These are phyloP conservation scores for Zygosaccharomyces sapae DNA, from an alignment of 1,139 yeast genomes.

Conservation along the genomic window DNA sequence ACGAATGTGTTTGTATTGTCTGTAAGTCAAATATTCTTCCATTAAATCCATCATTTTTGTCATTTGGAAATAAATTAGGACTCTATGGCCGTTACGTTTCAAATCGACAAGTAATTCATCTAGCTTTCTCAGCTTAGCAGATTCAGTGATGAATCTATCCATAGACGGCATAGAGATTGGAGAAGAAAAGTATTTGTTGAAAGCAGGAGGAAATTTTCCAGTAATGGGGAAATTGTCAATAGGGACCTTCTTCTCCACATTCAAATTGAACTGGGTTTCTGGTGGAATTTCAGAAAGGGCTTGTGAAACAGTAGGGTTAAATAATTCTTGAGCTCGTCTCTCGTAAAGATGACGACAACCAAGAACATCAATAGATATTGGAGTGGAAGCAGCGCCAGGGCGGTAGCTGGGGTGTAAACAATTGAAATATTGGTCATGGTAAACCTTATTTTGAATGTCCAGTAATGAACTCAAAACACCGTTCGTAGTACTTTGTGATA, in stretches of 20 bases:
- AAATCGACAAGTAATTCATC: slow-evolving; percentile 76
- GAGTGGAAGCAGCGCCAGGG: slow-evolving; percentile 76
- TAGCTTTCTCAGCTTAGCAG: slow-evolving; percentile 82
- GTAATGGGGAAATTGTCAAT: slow-evolving; percentile 63
- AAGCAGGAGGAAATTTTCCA: slow-evolving; percentile 61
- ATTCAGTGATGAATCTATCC: slow-evolving; percentile 93
- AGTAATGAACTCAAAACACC: slow-evolving; percentile 43
- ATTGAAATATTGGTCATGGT: slow-evolving; percentile 58
- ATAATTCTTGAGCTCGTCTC: slow-evolving; percentile 47
- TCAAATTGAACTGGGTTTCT: slow-evolving; percentile 52
- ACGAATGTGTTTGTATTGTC: slow-evolving; percentile 87
- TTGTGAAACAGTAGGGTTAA: slow-evolving; percentile 48
- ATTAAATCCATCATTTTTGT: slow-evolving; percentile 98
- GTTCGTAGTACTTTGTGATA: slow-evolving; percentile 19
- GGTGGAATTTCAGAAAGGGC: slow-evolving; percentile 66
- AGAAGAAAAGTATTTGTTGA: slow-evolving; percentile 59
- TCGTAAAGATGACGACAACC: slow-evolving; percentile 47
- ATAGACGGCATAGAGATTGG: slow-evolving; percentile 91
- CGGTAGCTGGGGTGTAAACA: slow-evolving; percentile 56
- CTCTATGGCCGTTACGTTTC: slow-evolving; percentile 84
- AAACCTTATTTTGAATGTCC: slow-evolving; percentile 46
- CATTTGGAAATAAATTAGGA: slow-evolving; percentile 93
- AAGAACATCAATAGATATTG: slow-evolving; percentile 57
- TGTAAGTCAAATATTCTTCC: slow-evolving; percentile 91
- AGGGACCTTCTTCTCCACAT: slow-evolving; percentile 43